Evolutionary conservation across 2,329 filamentous ascomycete species (phyloP), one percentile per base, ranked within the genome.

Genomic region (Fusarium brevicatenulatum): DNA sequence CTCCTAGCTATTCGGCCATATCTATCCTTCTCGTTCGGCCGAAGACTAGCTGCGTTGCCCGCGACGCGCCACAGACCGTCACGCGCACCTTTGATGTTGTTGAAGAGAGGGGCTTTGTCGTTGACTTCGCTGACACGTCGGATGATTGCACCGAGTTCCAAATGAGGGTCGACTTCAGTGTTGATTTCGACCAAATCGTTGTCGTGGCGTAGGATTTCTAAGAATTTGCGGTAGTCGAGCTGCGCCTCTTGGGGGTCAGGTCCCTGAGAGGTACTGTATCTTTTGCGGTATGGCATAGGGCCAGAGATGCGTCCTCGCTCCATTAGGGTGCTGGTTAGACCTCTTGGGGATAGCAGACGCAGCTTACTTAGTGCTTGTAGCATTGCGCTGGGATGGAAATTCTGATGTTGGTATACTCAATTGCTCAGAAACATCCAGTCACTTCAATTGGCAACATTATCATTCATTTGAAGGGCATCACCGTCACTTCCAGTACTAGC

Each of bases 61-160:
- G 88, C 79, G 19, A 88, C 87, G 9, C 85, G 80, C 87, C 78
- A 32, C 4, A 73, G 46, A 10, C 86, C 85, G 34, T 85, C 70
- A 30, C 83, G 72, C 9, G 78, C 76, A 5, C 86, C 86, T 57
- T 82, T 85, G 28, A 88, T 63, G 32, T 87, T 88, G 76, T 87
- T 86, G 80, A 88, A 86, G 0, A 88, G 79, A 0, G 86, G 85
- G 1, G 86, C 86, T 54, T 85, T 85, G 54, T 81, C 82, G 40
- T 85, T 74, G 0, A 76, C 82, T 65, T 88, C 86, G 57, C 80
- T 83, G 6, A 83, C 85, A n/a, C 75, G 78, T 5, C 86, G 81
- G 15, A 83, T 84, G 58, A 87, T 86, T 19, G 86, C 86, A 7
- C 77, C 83, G 0, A 80, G 82, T 72, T 87, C 84, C 47, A 87